Percentiles rank a stretch among this genome's conserved stretches.
Evolutionary conservation across 1,284 basidiomycete genomes (phyloP).

Genomic region (Coriolopsis trogii): DNA sequence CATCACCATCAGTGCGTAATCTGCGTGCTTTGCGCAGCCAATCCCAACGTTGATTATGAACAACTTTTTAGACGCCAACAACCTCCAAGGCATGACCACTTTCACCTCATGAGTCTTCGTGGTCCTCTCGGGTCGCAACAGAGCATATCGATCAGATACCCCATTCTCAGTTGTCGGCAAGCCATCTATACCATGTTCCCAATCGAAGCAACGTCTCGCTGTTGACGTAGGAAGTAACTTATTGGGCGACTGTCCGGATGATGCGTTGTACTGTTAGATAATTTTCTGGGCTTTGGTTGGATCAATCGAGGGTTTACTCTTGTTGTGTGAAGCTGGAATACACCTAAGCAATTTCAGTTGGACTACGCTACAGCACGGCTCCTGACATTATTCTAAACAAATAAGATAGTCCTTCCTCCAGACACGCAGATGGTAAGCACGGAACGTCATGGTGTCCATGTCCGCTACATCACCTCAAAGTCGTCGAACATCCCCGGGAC

Average conservation of each 20-base stretch:
- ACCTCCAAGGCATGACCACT: constrained; percentile 46
- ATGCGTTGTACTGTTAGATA: too few relatives aligned
- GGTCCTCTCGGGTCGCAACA: neutral
- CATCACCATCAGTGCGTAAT: constrained; percentile 40
- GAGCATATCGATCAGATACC: neutral
- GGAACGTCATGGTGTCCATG: neutral
- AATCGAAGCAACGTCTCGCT: too few relatives aligned
- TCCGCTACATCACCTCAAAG: constrained; percentile 58
- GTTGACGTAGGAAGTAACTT: too few relatives aligned
- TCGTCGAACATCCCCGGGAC: constrained; percentile 61
- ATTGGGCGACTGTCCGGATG: too few relatives aligned
- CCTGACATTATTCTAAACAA: constrained; percentile 17
- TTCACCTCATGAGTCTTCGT: constrained; percentile 33
- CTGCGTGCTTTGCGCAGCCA: neutral
- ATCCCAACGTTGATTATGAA: too few relatives aligned
- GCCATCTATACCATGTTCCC: too few relatives aligned
- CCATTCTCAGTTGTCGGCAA: too few relatives aligned
- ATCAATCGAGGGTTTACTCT: too few relatives aligned
- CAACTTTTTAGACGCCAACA: constrained; percentile 36
- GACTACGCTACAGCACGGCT: constrained; percentile 9
- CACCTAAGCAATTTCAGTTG: too few relatives aligned
- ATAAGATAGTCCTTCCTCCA: constrained; percentile 10
- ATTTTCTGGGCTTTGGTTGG: too few relatives aligned
- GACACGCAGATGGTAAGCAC: neutral
- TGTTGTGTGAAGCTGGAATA: too few relatives aligned